Conservation (phyloP, 2,329 filamentous ascomycete genomes). For the Domatiomyces catenatus region DNA sequence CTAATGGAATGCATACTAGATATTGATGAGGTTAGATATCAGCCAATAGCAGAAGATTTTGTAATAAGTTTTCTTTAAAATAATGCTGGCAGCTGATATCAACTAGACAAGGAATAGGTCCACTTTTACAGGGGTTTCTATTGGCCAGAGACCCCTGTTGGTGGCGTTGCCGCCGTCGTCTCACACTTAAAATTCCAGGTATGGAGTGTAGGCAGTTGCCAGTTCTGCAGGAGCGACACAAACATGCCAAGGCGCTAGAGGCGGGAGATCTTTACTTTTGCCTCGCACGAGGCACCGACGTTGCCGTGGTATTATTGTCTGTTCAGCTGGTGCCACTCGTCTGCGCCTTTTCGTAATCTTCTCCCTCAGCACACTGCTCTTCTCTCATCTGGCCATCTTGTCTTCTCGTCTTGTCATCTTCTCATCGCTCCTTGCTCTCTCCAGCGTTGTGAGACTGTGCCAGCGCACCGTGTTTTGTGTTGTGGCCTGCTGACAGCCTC, state of each 20-base stretch:
- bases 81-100: no score
- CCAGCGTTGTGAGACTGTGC: background rate
- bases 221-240: background rate
- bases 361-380: background rate
- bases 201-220: background rate
- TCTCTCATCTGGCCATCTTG: background rate
- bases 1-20: no score
- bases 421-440: background rate
- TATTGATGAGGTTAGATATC: no score
- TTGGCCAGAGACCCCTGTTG: no score
- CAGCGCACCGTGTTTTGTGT: no score
- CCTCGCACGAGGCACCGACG: background rate
- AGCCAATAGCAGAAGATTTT: no score
- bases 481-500: constrained; percentile 1
- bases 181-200: no score
- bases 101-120: no score
- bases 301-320: background rate
- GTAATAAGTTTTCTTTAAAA: no score
- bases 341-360: background rate
- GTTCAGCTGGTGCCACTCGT: background rate
- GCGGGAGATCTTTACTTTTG: background rate
- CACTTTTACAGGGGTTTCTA: no score
- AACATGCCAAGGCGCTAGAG: background rate
- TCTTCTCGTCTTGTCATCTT: background rate
- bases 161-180: no score